These are phyloP conservation scores for Apostasia shenzhenica DNA, from an alignment of 106 monocot genomes.

Conservation along the genomic window DNA sequence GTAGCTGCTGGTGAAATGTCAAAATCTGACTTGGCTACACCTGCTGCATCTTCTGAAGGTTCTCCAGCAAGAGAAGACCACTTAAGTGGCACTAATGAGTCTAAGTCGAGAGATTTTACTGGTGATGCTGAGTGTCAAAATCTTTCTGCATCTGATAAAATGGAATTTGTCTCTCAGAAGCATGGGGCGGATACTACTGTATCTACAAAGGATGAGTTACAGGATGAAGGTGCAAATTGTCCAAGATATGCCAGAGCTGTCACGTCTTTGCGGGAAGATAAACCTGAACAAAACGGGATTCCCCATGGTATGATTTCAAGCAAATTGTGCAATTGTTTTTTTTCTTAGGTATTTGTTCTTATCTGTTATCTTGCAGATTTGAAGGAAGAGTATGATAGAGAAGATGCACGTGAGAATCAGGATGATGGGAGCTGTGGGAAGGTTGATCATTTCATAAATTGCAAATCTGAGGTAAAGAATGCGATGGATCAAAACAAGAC, in stretches of 20 bases:
- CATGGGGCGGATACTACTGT: background rate
- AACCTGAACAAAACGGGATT: background rate
- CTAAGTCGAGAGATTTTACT: background rate
- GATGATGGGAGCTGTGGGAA: constrained; percentile 4
- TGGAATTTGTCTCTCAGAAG: background rate
- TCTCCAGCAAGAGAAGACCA: background rate
- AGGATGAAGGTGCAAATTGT: background rate
- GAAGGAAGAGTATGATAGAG: constrained; percentile 10
- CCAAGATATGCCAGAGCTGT: background rate
- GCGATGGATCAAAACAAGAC: constrained; percentile 14
- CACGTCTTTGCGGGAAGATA: constrained; percentile 4
- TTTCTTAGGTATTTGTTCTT: background rate
- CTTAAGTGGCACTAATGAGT: background rate
- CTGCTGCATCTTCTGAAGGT: background rate
- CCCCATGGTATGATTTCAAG: background rate
- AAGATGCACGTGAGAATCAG: constrained; percentile 5
- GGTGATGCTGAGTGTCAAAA: background rate
- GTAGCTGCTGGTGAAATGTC: constrained; percentile 65
- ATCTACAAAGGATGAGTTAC: background rate
- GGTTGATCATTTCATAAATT: background rate
- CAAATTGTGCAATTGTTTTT: background rate
- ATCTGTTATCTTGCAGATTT: constrained; percentile 9
- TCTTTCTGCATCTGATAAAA: background rate
- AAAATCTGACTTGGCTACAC: constrained; percentile 21
- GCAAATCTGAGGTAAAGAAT: background rate